Evolutionary conservation across 768 basidiomycete genomes (phyloP).

Genomic region (Baorangia bicolor): DNA sequence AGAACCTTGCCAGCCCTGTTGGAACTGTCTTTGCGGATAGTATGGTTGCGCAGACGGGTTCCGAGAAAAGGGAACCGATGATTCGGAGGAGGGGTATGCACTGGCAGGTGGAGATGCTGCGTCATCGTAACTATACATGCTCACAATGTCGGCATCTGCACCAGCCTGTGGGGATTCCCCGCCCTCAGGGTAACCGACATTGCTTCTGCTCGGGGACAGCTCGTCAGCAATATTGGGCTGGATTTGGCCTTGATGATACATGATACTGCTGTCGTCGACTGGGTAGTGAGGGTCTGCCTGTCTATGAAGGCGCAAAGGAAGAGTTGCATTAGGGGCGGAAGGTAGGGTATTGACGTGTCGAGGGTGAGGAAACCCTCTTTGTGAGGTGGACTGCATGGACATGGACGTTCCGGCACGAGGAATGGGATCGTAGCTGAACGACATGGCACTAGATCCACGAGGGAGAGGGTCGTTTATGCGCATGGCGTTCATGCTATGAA

Average conservation of each 20-base stretch:
- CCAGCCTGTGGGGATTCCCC: constrained; percentile 23
- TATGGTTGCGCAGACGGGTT: constrained; percentile 21
- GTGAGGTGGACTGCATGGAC: constrained; percentile 41
- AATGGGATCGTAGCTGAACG: constrained; percentile 43
- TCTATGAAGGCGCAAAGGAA: constrained; percentile 21
- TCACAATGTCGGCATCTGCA: constrained; percentile 37
- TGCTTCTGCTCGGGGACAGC: constrained; percentile 23
- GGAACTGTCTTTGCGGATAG: constrained; percentile 21
- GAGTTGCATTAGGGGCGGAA: constrained; percentile 23
- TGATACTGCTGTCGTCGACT: constrained; percentile 31
- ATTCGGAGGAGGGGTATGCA: constrained; percentile 28
- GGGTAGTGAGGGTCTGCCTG: constrained; percentile 32
- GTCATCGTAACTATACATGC: constrained; percentile 41
- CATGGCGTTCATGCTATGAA: constrained; percentile 55
- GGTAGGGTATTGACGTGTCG: constrained; percentile 46
- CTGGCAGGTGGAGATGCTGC: constrained; percentile 29
- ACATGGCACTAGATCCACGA: constrained; percentile 30
- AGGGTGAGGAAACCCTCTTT: constrained; percentile 34
- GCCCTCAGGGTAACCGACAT: constrained; percentile 28
- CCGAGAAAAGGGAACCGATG: constrained; percentile 17
- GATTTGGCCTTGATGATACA: constrained; percentile 8
- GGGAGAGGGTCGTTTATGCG: constrained; percentile 45
- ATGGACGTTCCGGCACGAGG: constrained; percentile 58
- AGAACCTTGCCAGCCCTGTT: constrained; percentile 30
- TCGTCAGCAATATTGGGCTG: constrained; percentile 5